phyloP scores from a whole-genome alignment of 2,329 filamentous ascomycete genomes.

The Xylariaceae sp. region DNA sequence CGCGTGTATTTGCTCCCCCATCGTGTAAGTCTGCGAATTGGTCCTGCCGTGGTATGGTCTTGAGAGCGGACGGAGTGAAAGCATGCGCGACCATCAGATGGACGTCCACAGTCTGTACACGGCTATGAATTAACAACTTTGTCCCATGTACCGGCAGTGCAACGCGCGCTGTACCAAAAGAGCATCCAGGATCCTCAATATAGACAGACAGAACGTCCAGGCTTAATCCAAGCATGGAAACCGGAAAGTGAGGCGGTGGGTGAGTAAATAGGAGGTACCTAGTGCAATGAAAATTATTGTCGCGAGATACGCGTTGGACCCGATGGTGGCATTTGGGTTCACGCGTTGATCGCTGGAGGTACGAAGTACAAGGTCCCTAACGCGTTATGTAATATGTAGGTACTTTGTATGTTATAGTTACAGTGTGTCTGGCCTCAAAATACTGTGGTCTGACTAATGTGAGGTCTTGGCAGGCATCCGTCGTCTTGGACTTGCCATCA shows the following conservation, averaged over 20 bases:
- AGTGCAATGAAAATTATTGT: neutral
- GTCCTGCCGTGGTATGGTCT: neutral
- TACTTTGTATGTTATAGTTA: neutral
- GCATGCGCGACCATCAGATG: constrained; percentile 1
- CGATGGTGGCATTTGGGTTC: constrained; percentile 10
- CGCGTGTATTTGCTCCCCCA: constrained; percentile 1
- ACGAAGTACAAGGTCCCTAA: neutral
- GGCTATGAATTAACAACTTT: constrained; percentile 1
- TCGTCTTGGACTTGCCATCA: too few relatives aligned
- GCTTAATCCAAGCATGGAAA: neutral
- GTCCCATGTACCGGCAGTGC: neutral
- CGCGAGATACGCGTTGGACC: constrained; percentile 14
- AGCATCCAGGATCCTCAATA: neutral
- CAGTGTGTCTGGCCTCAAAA: too few relatives aligned
- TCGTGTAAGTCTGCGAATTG: neutral
- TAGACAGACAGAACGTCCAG: neutral
- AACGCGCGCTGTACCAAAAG: neutral
- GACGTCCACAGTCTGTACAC: constrained; percentile 8
- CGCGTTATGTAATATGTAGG: too few relatives aligned
- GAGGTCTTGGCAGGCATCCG: too few relatives aligned
- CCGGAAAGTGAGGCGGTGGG: neutral
- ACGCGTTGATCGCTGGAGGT: constrained; percentile 12
- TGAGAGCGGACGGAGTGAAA: neutral
- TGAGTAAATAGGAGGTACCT: too few relatives aligned
- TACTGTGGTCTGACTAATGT: too few relatives aligned